A percentile compares a stretch with the other conserved stretches of the same genome.
Evolutionary conservation across 2,329 filamentous ascomycete species (phyloP).

Genomic region (Rhytidhysteron rufulum): DNA sequence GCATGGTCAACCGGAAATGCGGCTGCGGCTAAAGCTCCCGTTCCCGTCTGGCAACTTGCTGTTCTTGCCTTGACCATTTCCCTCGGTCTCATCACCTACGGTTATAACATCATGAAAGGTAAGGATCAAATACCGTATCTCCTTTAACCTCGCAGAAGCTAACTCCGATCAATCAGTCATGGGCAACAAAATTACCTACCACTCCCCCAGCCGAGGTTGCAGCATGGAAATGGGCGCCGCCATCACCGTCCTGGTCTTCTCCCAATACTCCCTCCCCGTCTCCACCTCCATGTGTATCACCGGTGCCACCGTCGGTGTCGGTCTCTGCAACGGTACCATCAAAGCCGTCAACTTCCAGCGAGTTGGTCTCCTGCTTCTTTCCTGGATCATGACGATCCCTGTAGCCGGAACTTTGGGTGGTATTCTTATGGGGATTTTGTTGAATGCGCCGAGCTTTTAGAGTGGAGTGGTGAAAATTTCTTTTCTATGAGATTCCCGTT

Average conservation of each 20-base stretch:
- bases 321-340: constrained; percentile 68
- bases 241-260: constrained; percentile 72
- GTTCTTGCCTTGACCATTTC: constrained; percentile 63
- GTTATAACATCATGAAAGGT: constrained; percentile 83
- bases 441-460: constrained; percentile 63
- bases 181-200: constrained; percentile 77
- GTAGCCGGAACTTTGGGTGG: constrained; percentile 56
- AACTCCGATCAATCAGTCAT: constrained; percentile 54
- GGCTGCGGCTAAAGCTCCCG: too few relatives aligned
- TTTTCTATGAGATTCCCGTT: too few relatives aligned
- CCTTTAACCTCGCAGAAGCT: constrained; percentile 13
- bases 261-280: constrained; percentile 70
- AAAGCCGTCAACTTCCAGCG: constrained; percentile 72
- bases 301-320: constrained; percentile 72
- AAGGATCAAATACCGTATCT: constrained; percentile 22
- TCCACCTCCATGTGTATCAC: constrained; percentile 70
- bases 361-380: constrained; percentile 62
- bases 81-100: constrained; percentile 70
- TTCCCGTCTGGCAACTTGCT: constrained; percentile 73
- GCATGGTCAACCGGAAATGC: constrained; percentile 57
- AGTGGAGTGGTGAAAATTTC: too few relatives aligned
- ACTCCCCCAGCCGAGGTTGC: constrained; percentile 55
- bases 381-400: constrained; percentile 65
- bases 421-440: constrained; percentile 42
- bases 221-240: constrained; percentile 80